These are phyloP conservation scores for Xylaria sp. DNA, from an alignment of 2,329 filamentous ascomycete genomes.

Conservation along the genomic window DNA sequence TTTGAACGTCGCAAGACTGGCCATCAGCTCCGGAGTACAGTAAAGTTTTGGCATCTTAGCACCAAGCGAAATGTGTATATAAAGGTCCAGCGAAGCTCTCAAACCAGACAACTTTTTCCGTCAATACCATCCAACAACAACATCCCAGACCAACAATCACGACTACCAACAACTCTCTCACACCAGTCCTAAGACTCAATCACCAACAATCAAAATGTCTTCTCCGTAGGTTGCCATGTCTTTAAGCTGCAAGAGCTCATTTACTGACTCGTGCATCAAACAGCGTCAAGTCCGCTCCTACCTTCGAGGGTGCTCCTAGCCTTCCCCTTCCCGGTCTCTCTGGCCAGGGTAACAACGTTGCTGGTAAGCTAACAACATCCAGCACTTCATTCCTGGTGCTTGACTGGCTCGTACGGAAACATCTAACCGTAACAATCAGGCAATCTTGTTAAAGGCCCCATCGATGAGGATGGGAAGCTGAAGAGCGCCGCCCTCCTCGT, in stretches of 20 bases:
- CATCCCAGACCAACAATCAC: not conserved
- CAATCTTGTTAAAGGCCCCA: constrained; percentile 67
- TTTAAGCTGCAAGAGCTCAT: not conserved
- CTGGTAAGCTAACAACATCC: constrained; percentile 38
- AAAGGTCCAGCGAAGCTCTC: constrained; percentile 27
- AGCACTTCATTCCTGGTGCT: not conserved
- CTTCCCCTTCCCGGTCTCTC: constrained; percentile 48
- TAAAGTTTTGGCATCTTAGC: constrained; percentile 10
- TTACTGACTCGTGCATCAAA: constrained; percentile 14
- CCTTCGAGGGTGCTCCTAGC: constrained; percentile 23
- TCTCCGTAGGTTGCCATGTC: constrained; percentile 40
- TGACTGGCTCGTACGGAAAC: constrained; percentile 15
- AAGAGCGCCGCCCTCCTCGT: constrained; percentile 69
- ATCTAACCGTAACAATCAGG: constrained; percentile 51
- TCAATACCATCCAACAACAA: constrained; percentile 30
- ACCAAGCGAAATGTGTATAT: constrained; percentile 38
- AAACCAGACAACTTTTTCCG: constrained; percentile 28
- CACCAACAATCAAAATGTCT: constrained; percentile 41
- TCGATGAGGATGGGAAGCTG: constrained; percentile 66
- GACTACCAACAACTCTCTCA: not conserved
- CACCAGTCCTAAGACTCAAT: constrained; percentile 2
- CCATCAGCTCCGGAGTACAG: not conserved
- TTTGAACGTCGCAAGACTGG: not conserved
- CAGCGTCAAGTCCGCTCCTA: constrained; percentile 41
- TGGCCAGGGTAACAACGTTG: constrained; percentile 45